Evolutionary conservation across 2,329 filamentous ascomycete genomes (phyloP).

Genomic region (Claviceps cyperi): DNA sequence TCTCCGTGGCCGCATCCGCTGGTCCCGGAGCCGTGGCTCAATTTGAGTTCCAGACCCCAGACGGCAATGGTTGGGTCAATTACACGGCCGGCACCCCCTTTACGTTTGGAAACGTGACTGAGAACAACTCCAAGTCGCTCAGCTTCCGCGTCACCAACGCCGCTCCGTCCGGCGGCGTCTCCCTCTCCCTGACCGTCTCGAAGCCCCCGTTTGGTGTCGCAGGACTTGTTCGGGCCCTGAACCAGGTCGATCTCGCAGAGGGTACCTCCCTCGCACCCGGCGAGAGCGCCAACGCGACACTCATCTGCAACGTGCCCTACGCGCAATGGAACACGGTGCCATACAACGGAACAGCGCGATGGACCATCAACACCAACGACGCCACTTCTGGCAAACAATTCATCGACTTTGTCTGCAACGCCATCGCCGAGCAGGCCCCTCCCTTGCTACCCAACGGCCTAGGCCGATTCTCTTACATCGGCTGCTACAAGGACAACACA

Average conservation of each 20-base stretch:
- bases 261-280: constrained; percentile 35
- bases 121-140: constrained; percentile 32
- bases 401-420: constrained; percentile 36
- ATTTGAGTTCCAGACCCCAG: constrained; percentile 39
- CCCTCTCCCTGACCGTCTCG: constrained; percentile 41
- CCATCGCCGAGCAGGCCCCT: constrained; percentile 36
- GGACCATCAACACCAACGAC: constrained; percentile 45
- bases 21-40: constrained; percentile 33
- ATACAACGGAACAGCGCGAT: constrained; percentile 31
- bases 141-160: constrained; percentile 39
- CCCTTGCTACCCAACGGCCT: constrained; percentile 29
- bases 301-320: constrained; percentile 42
- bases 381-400: constrained; percentile 34
- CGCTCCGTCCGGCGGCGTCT: constrained; percentile 28
- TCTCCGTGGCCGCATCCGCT: constrained; percentile 34
- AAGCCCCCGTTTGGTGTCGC: constrained; percentile 43
- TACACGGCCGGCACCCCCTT: constrained; percentile 31
- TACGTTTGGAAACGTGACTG: constrained; percentile 39
- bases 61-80: constrained; percentile 34
- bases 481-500: constrained; percentile 43
- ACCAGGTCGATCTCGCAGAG: constrained; percentile 42
- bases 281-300: constrained; percentile 33
- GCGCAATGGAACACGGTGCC: constrained; percentile 40
- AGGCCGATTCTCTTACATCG: constrained; percentile 36
- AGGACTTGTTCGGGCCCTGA: constrained; percentile 39